Evolutionary conservation across 2,329 filamentous ascomycete genomes (phyloP).

Genomic region (Colletotrichum sp.): DNA sequence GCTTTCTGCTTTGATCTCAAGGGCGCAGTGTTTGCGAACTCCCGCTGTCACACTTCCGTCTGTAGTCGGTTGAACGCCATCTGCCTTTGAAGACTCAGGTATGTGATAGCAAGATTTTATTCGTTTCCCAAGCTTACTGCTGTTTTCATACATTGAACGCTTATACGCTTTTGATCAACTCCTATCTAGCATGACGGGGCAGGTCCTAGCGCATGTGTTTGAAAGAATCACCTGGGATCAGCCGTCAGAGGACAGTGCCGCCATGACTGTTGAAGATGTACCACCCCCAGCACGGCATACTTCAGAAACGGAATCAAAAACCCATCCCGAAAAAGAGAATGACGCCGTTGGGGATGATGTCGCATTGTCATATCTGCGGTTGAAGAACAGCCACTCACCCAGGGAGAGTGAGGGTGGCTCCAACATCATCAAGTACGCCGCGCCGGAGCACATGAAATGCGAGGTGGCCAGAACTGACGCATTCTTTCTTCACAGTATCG

Average conservation of each 20-base stretch:
- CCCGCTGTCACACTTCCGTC: neutral
- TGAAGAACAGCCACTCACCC: neutral
- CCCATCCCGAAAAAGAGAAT: neutral
- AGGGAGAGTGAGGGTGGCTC: neutral
- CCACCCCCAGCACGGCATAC: neutral
- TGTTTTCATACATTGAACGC: neutral
- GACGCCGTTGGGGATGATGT: accelerated
- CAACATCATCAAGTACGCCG: neutral
- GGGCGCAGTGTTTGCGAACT: neutral
- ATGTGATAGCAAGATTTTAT: neutral
- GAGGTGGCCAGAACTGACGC: neutral
- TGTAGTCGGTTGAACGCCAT: neutral
- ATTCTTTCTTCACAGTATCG: neutral
- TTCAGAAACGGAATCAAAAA: neutral
- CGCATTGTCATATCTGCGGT: neutral
- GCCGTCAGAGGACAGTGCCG: neutral
- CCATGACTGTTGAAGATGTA: neutral
- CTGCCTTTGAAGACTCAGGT: neutral
- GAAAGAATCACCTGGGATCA: neutral
- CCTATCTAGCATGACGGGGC: neutral
- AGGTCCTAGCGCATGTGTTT: neutral
- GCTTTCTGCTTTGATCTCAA: neutral
- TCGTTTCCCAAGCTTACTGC: neutral
- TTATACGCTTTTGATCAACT: neutral
- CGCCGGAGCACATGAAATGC: accelerated